Evolutionary conservation across 169 alveolate species (phyloP), one percentile per base, ranked within the genome.

Genomic region (Eimeria falciformis): DNA sequence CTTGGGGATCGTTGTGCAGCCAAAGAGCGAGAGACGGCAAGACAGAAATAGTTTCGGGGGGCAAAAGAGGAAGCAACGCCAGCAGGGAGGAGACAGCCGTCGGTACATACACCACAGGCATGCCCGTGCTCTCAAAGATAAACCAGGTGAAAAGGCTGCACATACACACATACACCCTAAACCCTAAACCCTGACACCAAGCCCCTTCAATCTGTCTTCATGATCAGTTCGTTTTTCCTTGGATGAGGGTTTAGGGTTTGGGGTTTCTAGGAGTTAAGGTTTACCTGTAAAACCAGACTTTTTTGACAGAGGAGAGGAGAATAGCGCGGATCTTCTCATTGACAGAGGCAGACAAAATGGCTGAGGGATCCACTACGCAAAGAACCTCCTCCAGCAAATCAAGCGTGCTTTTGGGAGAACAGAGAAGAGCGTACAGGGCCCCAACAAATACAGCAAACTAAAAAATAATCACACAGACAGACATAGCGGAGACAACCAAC

Each of bases 51-150:
- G 79, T 82, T 68, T 94, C 96, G 45, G 95, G 95, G 3, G 95
- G 93, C 27, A 94, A 83, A 14, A 94, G 62, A 12, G 96, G 96
- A 6, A 94, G 91, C 7, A 94, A 92, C 5, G 96, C 94, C 14
- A 94, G 79, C 73, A 94, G 92, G 12, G 89, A 88, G 46, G 95
- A 86, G 9, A 77, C 65, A n/a, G 94, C 93, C 21, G 96, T 94
- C 21, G 96, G 96, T 27, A 94, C 96, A 73, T 90, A 94, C 33
- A 94, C 94, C 17, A 94, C 93, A n/a, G 96, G 96, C 62, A 94
- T 90, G 45, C 92, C 93, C 33, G 92, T 86, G 92, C 86, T 83
- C 47, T 91, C 92, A 88, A 91, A 94, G 21, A 91, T 83, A 81
- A 85, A 43, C 96, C 96, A 94, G 78, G 94, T 94, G 81, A 90